Conservation (phyloP, 345 rosid species). For the Balakata baccata region DNA sequence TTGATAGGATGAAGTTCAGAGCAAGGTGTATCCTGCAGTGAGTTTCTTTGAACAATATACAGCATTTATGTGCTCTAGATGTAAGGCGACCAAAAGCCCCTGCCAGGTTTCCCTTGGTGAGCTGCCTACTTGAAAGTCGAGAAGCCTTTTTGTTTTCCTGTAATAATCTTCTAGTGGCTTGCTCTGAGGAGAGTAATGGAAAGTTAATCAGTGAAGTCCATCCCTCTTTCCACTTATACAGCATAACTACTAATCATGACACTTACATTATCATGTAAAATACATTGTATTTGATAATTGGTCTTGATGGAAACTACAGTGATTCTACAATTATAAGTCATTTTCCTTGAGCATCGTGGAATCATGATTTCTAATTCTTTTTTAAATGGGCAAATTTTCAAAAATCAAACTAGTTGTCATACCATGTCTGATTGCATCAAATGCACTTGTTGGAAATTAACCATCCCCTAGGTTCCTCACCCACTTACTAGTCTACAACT, state of each 20-base stretch:
- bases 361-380: neutral
- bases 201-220: neutral
- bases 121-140: conserved; percentile 58
- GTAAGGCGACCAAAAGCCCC: conserved; percentile 74
- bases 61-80: conserved; percentile 29
- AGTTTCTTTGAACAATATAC: neutral
- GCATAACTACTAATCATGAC: neutral
- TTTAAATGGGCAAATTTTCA: neutral
- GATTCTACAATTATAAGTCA: neutral
- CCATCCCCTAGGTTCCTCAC: neutral
- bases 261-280: neutral
- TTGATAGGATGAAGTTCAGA: neutral
- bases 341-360: neutral
- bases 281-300: neutral
- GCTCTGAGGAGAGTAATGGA: conserved; percentile 40
- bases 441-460: neutral
- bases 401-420: neutral
- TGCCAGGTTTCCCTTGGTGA: conserved; percentile 82
- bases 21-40: neutral
- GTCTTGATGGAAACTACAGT: neutral
- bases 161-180: conserved; percentile 81
- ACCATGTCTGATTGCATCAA: neutral
- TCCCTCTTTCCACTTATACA: neutral
- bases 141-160: conserved; percentile 64
- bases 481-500: neutral